Evolutionary conservation across 768 basidiomycete species (phyloP), one percentile per base, ranked within the genome.

Genomic region (Tubosaeta sp.): DNA sequence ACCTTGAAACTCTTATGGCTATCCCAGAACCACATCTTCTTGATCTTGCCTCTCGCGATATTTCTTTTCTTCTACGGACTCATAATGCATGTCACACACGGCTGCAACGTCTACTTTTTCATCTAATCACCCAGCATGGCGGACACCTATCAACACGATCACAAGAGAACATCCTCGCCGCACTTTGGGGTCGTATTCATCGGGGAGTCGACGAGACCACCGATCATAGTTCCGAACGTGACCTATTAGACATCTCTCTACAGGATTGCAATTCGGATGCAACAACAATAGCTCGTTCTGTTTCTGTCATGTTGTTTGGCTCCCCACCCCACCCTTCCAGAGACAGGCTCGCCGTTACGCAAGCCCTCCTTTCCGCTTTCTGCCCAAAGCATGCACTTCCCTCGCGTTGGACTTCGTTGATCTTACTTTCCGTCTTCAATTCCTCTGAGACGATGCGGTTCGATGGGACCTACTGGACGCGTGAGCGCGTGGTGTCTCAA

Each of bases 361-460:
- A 50, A 16, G 10, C 29, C 9, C 48, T 66, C 35, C 38, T 56
- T 27, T 44, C 60, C 17, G 55, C 53, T 38, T 71, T 79, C 47
- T 60, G 66, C n/a, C 62, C 73, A 4, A 38, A 37, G 2, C 32
- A 68, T 22, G 37, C 73, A 1, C 53, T 63, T 31, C 62, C 68
- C 26, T 52, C 55, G 22, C 75, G 76, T 9, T 82, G 81, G 81
- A 65, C 55, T 35, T 74, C 73, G 43, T 55, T 82, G 8, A 46
- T 65, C 6, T 54, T 78, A 13, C 62, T 80, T 38, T 73, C 75
- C 17, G 57, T 73, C 11, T 60, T 60, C 52, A 60, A 63, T 12
- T 48, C 60, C 16, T 47, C 44, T 22, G 47, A 47, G 31, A 34
- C 10, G 2, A 22, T 16, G 9, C 32, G 29, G 27, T n/a, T 35